Evolutionary conservation across 306 rosid genomes (phyloP).

Genomic region (Prunus kanzakura): DNA sequence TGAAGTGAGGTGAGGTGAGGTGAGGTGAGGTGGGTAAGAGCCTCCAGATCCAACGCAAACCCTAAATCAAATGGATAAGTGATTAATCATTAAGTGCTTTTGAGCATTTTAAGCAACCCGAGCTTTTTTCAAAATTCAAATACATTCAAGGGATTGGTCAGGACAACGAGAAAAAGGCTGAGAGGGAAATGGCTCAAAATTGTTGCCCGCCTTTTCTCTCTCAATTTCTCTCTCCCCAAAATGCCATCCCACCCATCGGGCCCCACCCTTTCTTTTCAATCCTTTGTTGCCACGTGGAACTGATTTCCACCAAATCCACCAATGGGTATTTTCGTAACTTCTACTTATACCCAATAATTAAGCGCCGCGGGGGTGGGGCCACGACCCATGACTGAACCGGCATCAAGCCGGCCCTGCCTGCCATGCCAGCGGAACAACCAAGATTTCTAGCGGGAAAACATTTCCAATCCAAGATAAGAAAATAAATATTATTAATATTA

Average conservation of each 20-base stretch:
- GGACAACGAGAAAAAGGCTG: slow-evolving; percentile 10
- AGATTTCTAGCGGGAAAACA: slow-evolving; percentile 21
- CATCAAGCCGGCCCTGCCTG: background rate
- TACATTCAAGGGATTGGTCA: no score
- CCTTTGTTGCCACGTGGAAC: background rate
- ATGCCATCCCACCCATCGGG: background rate
- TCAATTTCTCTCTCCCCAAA: background rate
- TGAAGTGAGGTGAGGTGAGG: background rate
- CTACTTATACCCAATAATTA: background rate
- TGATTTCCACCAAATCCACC: background rate
- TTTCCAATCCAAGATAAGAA: background rate
- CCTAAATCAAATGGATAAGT: background rate
- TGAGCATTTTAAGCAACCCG: background rate
- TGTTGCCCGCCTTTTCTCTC: slow-evolving; percentile 15
- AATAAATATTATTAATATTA: background rate
- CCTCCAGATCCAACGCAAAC: background rate
- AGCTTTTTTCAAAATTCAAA: slow-evolving; percentile 13
- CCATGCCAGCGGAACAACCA: slow-evolving; percentile 11
- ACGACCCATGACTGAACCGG: background rate
- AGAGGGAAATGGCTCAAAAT: background rate
- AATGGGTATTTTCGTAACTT: slow-evolving; percentile 12
- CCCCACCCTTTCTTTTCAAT: background rate
- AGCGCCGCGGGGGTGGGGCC: background rate
- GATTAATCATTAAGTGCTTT: background rate
- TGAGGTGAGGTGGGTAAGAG: background rate